Percentiles rank a stretch among this genome's conserved stretches.
Evolutionary conservation across 1,284 basidiomycete species (phyloP).

Genomic region (Naganishia albida): DNA sequence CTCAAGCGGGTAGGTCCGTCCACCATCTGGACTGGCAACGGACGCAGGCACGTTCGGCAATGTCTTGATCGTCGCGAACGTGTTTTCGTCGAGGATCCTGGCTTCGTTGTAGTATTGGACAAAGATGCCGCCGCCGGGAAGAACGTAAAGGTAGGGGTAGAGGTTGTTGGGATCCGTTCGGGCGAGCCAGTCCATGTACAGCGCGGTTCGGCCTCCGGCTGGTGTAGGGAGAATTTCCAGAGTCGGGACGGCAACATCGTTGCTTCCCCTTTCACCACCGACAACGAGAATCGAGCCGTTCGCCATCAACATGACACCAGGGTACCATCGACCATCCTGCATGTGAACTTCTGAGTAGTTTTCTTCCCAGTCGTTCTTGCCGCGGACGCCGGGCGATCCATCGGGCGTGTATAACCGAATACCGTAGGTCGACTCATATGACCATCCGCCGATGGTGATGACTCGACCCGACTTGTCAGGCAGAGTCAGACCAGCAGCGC

Average conservation of each 20-base stretch:
- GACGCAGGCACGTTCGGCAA: constrained; percentile 54
- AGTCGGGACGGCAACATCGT: constrained; percentile 64
- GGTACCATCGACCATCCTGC: constrained; percentile 56
- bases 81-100: constrained; percentile 66
- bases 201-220: constrained; percentile 41
- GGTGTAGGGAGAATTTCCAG: constrained; percentile 63
- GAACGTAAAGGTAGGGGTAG: constrained; percentile 66
- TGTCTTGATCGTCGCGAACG: constrained; percentile 61
- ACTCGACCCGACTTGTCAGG: constrained; percentile 69
- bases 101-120: constrained; percentile 74
- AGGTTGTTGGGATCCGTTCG: constrained; percentile 72
- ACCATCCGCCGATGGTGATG: constrained; percentile 46
- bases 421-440: constrained; percentile 7
- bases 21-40: constrained; percentile 53
- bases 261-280: constrained; percentile 71
- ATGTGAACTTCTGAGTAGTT: background rate
- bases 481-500: constrained; percentile 68
- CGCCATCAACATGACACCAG: constrained; percentile 63
- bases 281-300: constrained; percentile 72
- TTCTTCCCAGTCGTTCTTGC: constrained; percentile 10
- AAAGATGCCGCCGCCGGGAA: constrained; percentile 30
- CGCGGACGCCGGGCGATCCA: background rate
- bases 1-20: constrained; percentile 53
- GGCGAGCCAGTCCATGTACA: constrained; percentile 36
- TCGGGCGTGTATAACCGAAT: constrained; percentile 5